Base-by-base conservation (phyloP, 306 rosid species). In the Chamaecrista fasciculata region DNA sequence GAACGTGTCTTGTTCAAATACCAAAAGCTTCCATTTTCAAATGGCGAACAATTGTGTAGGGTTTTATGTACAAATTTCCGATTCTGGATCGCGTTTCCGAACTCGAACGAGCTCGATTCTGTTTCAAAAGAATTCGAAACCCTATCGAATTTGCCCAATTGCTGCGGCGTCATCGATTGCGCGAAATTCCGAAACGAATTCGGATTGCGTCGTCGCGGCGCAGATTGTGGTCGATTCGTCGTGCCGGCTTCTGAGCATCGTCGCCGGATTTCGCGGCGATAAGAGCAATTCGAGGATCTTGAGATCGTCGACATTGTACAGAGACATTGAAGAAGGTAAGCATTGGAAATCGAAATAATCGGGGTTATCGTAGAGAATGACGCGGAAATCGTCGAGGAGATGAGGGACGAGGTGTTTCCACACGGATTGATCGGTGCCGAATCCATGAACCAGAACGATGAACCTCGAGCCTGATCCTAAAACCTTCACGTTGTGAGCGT, bases 41-140 rank as follows among this genome's bases (percentile, higher is more conserved):
- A n/a, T n/a, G n/a, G n/a, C n/a, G n/a, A 92, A 57, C 98, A 92
- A 7, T 70, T 92, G 24, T 92, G 98, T 72, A 81, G 98, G 16
- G 98, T 92, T 8, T 85, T 89, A 8, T 90, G 98, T 25, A 90
- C 98, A 18, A 85, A 92, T 62, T 92, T 87, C 65, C 88, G 96
- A 2, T 92, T 92, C 79, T 92, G 96, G 98, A 76, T 87, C 39
- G 84, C 89, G 4, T 90, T 89, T 59, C 95, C 94, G 0, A 55
- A n/a, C 53, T 73, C 78, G 4, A 68, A 51, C 36, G 95, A 89
- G 59, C 84, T 89, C 1, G 75, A 21, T 5, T 74, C 80, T 0
- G 78, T 87, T 0, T 81, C 91, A 0, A 47, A 75, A 0, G 69
- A 42, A 0, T 92, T 92, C 55, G 70, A 84, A 50, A 39, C 24